These are phyloP conservation scores for Penicillium italicum DNA, from an alignment of 2,329 filamentous ascomycete species.

Conservation along the genomic window DNA sequence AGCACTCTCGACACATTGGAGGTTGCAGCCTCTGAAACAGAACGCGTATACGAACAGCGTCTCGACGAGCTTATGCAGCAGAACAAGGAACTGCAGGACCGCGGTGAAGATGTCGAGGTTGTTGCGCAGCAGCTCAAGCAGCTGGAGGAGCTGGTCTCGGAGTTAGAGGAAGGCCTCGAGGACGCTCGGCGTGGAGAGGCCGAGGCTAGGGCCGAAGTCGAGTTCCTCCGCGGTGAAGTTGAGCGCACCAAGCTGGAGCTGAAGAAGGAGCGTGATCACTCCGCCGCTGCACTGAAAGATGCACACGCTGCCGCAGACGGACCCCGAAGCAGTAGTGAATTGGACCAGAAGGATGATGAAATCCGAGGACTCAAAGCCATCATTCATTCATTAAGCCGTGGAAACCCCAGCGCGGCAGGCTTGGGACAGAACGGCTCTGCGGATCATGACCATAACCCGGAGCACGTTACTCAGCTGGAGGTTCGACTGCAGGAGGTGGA, in stretches of 20 bases:
- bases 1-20: slow-evolving; percentile 96
- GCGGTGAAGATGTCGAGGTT: slow-evolving; percentile 83
- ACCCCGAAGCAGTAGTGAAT: slow-evolving; percentile 59
- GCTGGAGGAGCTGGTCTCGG: slow-evolving; percentile 91
- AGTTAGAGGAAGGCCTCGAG: slow-evolving; percentile 93
- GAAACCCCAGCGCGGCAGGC: slow-evolving; percentile 32
- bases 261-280: slow-evolving; percentile 81
- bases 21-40: slow-evolving; percentile 88
- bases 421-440: slow-evolving; percentile 29
- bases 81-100: slow-evolving; percentile 74
- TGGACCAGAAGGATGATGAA: slow-evolving; percentile 95
- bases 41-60: slow-evolving; percentile 79
- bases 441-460: slow-evolving; percentile 45
- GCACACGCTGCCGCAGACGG: slow-evolving; percentile 47
- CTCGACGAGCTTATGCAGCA: slow-evolving; percentile 67
- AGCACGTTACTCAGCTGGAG: slow-evolving; percentile 66
- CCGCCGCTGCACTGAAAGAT: slow-evolving; percentile 58
- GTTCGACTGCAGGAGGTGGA: slow-evolving; percentile 77
- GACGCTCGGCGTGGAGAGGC: slow-evolving; percentile 91
- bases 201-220: slow-evolving; percentile 90
- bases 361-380: slow-evolving; percentile 96
- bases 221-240: slow-evolving; percentile 91
- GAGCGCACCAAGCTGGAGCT: slow-evolving; percentile 87
- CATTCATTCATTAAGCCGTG: slow-evolving; percentile 88
- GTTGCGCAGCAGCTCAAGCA: slow-evolving; percentile 91